Conservation (phyloP, 2,329 filamentous ascomycete species). For the Diaporthe nobilis region DNA sequence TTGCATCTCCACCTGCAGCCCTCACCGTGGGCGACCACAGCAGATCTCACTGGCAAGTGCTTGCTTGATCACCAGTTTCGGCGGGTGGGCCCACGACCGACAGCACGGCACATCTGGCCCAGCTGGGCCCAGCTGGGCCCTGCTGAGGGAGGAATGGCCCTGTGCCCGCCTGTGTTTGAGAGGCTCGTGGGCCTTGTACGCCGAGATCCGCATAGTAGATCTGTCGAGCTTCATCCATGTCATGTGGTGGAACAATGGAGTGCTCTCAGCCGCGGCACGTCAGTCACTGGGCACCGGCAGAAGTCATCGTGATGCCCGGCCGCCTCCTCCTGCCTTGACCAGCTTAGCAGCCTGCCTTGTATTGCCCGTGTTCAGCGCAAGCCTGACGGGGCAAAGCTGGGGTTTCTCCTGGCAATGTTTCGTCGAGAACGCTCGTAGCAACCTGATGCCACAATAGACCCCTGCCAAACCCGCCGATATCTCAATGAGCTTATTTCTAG, state of each 20-base stretch:
- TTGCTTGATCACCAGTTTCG: conserved; percentile 22
- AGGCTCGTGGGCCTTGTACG: conserved; percentile 28
- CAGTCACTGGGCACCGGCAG: neutral
- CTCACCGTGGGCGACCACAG: conserved; percentile 23
- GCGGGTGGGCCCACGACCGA: neutral
- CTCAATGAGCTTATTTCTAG: conserved; percentile 27
- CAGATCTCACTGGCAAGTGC: neutral
- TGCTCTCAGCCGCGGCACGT: conserved; percentile 23
- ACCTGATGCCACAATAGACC: conserved; percentile 18
- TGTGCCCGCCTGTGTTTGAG: conserved; percentile 9
- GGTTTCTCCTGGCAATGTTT: conserved; percentile 19
- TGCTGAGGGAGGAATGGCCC: conserved; percentile 1
- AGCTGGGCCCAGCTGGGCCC: neutral
- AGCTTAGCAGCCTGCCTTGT: conserved; percentile 7
- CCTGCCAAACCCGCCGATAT: conserved; percentile 25
- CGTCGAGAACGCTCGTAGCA: conserved; percentile 22
- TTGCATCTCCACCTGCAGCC: conserved; percentile 34
- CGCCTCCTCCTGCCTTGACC: neutral
- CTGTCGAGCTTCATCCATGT: conserved; percentile 39
- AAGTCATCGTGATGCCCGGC: neutral
- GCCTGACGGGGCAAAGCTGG: conserved; percentile 6
- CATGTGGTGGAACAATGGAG: conserved; percentile 41
- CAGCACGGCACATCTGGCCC: neutral
- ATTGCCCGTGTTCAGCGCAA: neutral
- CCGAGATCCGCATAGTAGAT: conserved; percentile 33